phyloP scores from a whole-genome alignment of 2,329 filamentous ascomycete species.

The Penicillium sp. region DNA sequence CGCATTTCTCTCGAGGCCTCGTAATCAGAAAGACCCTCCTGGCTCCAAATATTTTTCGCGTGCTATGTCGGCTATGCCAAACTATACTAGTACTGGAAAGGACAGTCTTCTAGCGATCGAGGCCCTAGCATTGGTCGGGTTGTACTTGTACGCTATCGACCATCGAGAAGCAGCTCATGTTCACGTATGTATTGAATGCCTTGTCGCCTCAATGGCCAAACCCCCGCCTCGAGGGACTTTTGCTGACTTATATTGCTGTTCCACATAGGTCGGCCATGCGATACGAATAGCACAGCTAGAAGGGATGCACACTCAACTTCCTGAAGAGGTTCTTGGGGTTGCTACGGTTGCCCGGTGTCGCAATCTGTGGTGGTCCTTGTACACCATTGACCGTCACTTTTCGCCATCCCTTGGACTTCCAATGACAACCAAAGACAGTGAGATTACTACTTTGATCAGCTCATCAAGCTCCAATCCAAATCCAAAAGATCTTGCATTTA shows the following conservation, averaged over 20 bases:
- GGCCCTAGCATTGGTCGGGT: constrained; percentile 44
- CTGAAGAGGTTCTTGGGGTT: constrained; percentile 43
- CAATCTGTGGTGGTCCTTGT: constrained; percentile 52
- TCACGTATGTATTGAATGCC: constrained; percentile 32
- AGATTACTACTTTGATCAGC: constrained; percentile 46
- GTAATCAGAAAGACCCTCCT: constrained; percentile 18
- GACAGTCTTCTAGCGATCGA: constrained; percentile 49
- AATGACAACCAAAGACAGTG: constrained; percentile 47
- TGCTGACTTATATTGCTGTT: not conserved
- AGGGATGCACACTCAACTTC: constrained; percentile 50
- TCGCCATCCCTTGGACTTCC: constrained; percentile 50
- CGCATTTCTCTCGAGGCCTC: constrained; percentile 20
- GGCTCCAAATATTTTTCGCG: constrained; percentile 21
- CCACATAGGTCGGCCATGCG: constrained; percentile 47
- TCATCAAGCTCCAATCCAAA: constrained; percentile 31
- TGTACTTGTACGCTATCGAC: constrained; percentile 50
- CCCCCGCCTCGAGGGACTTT: not conserved
- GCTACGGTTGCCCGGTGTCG: constrained; percentile 44
- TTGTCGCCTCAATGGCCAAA: no score
- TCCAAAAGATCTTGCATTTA: constrained; percentile 40
- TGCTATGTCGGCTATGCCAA: constrained; percentile 46
- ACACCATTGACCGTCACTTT: constrained; percentile 51
- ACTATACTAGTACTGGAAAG: constrained; percentile 44
- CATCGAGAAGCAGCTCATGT: constrained; percentile 45
- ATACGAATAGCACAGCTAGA: constrained; percentile 52